Conservation (phyloP, 352 stramenopile genomes). For the Saprolegnia diclina region DNA sequence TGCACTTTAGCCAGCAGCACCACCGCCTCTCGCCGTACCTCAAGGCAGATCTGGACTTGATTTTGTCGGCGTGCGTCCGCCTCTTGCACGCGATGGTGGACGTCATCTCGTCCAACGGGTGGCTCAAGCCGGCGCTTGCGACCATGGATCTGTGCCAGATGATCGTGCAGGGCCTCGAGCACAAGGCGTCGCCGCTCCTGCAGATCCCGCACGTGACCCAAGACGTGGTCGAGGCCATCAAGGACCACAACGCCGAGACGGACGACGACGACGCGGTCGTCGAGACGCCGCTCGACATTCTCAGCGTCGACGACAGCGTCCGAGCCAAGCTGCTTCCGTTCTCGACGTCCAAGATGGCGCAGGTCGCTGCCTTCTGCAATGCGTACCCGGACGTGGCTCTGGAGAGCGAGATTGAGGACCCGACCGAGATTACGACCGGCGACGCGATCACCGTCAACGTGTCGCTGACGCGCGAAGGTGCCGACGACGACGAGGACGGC, state of each 20-base stretch:
- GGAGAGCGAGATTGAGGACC: slow-evolving; percentile 86
- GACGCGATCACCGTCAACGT: slow-evolving; percentile 87
- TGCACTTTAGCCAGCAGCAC: slow-evolving; percentile 94
- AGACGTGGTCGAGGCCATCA: slow-evolving; percentile 67
- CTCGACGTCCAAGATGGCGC: slow-evolving; percentile 88
- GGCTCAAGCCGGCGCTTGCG: slow-evolving; percentile 96
- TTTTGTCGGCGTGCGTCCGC: slow-evolving; percentile 88
- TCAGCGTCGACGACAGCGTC: slow-evolving; percentile 92
- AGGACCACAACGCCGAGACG: slow-evolving; percentile 40
- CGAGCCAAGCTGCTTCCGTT: slow-evolving; percentile 87
- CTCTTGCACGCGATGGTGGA: slow-evolving; percentile 98
- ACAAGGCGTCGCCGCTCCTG: slow-evolving; percentile 93
- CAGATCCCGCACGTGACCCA: slow-evolving; percentile 97
- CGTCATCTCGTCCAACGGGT: slow-evolving; percentile 98
- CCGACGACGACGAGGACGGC: slow-evolving; percentile 90
- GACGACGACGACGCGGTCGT: slow-evolving; percentile 61
- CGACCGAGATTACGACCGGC: slow-evolving; percentile 86
- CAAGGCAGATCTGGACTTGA: slow-evolving; percentile 84
- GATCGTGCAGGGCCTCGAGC: slow-evolving; percentile 98
- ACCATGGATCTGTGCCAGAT: slow-evolving; percentile 99
- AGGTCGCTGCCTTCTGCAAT: slow-evolving; percentile 99
- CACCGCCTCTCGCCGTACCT: slow-evolving; percentile 88
- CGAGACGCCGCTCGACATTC: slow-evolving; percentile 63
- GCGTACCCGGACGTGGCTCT: slow-evolving; percentile 98
- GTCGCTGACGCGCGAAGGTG: slow-evolving; percentile 89